phyloP scores from a whole-genome alignment of 306 rosid genomes.

The Sicyos baderoa region DNA sequence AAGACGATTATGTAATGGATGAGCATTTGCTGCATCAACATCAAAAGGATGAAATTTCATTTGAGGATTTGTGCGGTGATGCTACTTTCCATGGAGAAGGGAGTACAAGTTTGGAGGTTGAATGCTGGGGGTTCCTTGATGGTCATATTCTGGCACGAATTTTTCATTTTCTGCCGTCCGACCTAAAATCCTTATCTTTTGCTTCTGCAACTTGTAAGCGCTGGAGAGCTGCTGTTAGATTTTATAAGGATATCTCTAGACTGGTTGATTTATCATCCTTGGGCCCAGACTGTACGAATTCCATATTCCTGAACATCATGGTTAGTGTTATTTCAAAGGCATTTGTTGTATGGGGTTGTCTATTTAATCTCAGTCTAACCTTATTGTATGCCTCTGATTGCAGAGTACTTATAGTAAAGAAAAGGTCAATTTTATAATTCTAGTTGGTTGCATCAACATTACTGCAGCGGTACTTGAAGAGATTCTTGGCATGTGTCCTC shows the following conservation, averaged over 20 bases:
- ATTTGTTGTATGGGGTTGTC: constrained; percentile 13
- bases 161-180: constrained; percentile 71
- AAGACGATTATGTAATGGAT: constrained; percentile 58
- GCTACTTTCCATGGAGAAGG: constrained; percentile 38
- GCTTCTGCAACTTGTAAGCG: constrained; percentile 84
- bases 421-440: constrained; percentile 62
- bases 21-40: constrained; percentile 32
- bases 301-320: constrained; percentile 53
- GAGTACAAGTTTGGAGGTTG: constrained; percentile 36
- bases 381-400: constrained; percentile 33
- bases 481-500: constrained; percentile 61
- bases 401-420: constrained; percentile 66
- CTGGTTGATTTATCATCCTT: constrained; percentile 69
- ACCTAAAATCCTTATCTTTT: constrained; percentile 61
- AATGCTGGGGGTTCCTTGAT: constrained; percentile 69
- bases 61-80: constrained; percentile 71
- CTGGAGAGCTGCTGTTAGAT: constrained; percentile 67
- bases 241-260: constrained; percentile 62
- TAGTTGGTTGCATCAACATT: constrained; percentile 67
- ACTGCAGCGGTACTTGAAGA: constrained; percentile 65
- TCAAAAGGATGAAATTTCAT: constrained; percentile 45
- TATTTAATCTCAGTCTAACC: constrained; percentile 24
- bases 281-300: constrained; percentile 71
- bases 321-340: constrained; percentile 36
- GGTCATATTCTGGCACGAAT: constrained; percentile 64